Base-by-base conservation (phyloP, 352 stramenopile species). In the Vaucheria bursata region DNA sequence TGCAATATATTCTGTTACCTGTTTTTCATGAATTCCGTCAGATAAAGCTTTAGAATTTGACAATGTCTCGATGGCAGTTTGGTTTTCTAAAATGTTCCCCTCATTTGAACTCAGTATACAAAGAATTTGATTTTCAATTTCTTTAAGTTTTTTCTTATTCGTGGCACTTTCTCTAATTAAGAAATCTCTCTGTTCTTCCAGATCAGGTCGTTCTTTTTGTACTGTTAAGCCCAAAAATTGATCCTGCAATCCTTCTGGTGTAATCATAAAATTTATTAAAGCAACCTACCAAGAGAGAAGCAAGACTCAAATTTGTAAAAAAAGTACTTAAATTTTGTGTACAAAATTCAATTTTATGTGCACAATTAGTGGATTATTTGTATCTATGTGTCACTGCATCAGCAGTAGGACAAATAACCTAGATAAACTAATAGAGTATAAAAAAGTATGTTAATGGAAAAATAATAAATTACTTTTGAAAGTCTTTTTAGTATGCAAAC, bases 191-290 rank as follows among this genome's bases (percentile, higher is more conserved):
- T 95, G 89, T 73, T 94, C 88, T 79, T 96, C 92, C 0, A 97
- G 83, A 73, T 97, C 91, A 0, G 91, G 90, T n/a, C 91, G 86
- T 67, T 97, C 92, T 68, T 95, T 85, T 0, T 89, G 88, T 0
- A 97, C 91, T n/a, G 96, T 91, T 45, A 95, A 94, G 0, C 90
- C 90, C 0, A 97, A 84, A 29, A 97, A 81, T 72, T 95, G 91
- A 73, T 97, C 91, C 75, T 96, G 88, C 0, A 97, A 86, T 0
- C 92, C 92, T 3, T 92, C 88, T 1, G 91, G 92, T 12, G 92
- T 97, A 85, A 97, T 96, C 90, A 95, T 96, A 79, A 97, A 97
- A 79, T 97, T 97, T 25, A 97, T 85, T 36, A 97, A 79, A 34
- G 91, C 97, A 53, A 97, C 65, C 65, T 72, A n/a, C n/a, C n/a